phyloP scores from a whole-genome alignment of 2,329 filamentous ascomycete genomes.

The Fusarium agapanthi region DNA sequence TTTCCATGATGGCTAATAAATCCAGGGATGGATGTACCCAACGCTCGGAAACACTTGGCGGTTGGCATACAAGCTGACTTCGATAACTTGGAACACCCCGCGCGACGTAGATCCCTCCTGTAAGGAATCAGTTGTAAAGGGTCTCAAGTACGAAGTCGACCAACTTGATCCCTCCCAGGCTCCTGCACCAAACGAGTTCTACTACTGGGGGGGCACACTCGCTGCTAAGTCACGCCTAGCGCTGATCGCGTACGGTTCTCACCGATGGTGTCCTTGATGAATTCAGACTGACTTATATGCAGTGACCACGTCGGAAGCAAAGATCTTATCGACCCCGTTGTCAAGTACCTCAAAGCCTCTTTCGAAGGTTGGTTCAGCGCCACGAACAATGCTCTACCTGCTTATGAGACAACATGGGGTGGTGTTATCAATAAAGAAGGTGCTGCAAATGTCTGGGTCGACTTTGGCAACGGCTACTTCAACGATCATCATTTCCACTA shows the following conservation, averaged over 20 bases:
- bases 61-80: background rate
- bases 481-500: background rate
- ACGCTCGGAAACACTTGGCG: background rate
- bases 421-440: background rate
- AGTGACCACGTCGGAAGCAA: background rate
- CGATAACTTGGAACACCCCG: background rate
- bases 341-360: background rate
- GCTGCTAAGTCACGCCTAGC: background rate
- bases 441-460: background rate
- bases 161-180: background rate
- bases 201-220: background rate
- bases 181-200: background rate
- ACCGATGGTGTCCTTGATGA: fast-evolving
- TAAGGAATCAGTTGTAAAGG: background rate
- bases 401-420: background rate
- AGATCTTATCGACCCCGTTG: background rate
- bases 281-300: background rate
- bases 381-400: background rate
- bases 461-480: background rate
- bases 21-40: background rate
- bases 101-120: background rate
- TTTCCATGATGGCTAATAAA: fast-evolving
- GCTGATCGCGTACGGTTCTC: background rate
- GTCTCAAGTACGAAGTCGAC: background rate
- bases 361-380: background rate